Base-by-base conservation (phyloP, 768 basidiomycete genomes). In the Auricularia heimuer region DNA sequence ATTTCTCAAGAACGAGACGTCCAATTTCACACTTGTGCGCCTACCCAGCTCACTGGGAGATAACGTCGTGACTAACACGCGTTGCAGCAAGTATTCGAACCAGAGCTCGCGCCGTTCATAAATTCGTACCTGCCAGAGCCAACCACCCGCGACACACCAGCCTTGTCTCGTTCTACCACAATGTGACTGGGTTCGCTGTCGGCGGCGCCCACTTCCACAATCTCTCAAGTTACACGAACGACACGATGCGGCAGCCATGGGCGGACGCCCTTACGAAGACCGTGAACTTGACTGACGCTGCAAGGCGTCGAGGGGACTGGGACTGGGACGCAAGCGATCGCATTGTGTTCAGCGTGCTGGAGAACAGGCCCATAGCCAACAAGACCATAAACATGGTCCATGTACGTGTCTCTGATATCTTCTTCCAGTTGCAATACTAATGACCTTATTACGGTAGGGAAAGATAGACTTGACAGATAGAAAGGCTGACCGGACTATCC, bases 151-250 rank as follows among this genome's bases (percentile, higher is more conserved):
- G 85, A 67, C 79, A 3, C 66, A 69, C 21, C 64, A 69, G 42
- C 77, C 76, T 24, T 87, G 39, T 42, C 8, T 42, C 90, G 0
- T 92, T 90, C 71, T 89, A 86, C 68, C 73, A 78, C 3, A 94
- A 94, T 71, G 80, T 89, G 54, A 91, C 91, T 16, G 92, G 91
- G 6, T 92, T 89, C 72, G 80, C 90, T 65, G 85, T 85, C 63
- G 89, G 89, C 3, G 76, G 83, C 54, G 73, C 84, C 14, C 76
- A 77, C 45, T 83, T 83, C 69, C 79, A 84, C 70, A 93, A 92
- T 71, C 83, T 92, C 54, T 83, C 89, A 0, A 29, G 29, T 2
- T 75, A 77, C 21, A 70, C 79, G 7, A 74, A 65, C 33, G 54
- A 33, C 39, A 51, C 54, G 10, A 21, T 42, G 12, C 78, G 74